Evolutionary conservation across 78 protist species (phyloP), one percentile per base, ranked within the genome.

Genomic region (Dictyostelium intermedium): DNA sequence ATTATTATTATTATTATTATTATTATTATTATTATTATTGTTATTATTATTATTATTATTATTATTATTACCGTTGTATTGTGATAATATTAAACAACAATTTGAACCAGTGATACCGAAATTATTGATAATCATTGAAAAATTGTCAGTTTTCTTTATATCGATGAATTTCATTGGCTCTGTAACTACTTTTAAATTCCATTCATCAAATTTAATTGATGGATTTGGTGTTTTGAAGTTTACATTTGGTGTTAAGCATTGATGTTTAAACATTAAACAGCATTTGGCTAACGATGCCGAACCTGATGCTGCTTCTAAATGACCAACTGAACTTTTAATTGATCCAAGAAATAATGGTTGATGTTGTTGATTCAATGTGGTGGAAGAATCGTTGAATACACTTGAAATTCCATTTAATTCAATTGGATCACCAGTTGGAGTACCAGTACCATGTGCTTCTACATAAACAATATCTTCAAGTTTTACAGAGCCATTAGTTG

Each of bases 61-160:
- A 5, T 56, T 56, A 30, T 74, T 74, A 16, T 39, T 20, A 74
- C 10, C 10, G 5, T 74, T 74, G 14, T 41, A 35, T 37, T 27
- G 16, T 74, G 32, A 30, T 72, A 84, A 70, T 73, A 84, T 14
- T 30, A 83, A 25, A 39, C 96, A 97, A 16, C 78, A 82, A 78
- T 97, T 97, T 72, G 98, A 94, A 7, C 98, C 98, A 37, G 97
- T 92, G 35, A 96, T 56, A 70, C 98, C 98, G 76, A 97, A 96
- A 41, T 77, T 50, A 43, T 87, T 87, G 6, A 87, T 63, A 61
- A 83, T 84, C 78, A 87, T 87, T 78, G 66, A 56, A 4, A 56
- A 56, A 5, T 56, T 56, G 20, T 56, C 27, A 20, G 66, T 56
- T 56, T 56, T 56, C 20, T 60, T 43, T 3, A 72, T n/a, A 11